Evolutionary conservation across 2,329 filamentous ascomycete genomes (phyloP).

Genomic region (Talaromyces marneffei): DNA sequence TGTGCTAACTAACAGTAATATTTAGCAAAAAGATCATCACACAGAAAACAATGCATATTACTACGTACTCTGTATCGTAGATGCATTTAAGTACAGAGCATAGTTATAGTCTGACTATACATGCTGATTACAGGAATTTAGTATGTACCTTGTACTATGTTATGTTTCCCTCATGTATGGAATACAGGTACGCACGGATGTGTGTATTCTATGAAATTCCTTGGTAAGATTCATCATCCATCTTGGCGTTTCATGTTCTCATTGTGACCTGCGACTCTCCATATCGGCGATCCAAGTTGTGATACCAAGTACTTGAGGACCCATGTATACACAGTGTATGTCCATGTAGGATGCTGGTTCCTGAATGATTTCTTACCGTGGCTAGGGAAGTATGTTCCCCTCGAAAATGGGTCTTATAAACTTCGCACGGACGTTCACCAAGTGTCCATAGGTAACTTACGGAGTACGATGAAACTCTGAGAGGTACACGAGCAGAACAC

Average conservation of each 20-base stretch:
- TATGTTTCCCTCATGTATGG: not conserved
- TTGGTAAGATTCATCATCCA: not conserved
- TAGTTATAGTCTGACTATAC: too few species aligned
- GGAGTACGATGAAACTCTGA: too few species aligned
- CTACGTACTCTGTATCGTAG: not conserved
- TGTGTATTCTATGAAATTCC: not conserved
- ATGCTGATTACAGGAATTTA: not conserved
- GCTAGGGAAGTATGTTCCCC: not conserved
- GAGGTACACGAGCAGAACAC: not conserved
- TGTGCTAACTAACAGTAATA: not conserved
- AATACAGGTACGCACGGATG: not conserved
- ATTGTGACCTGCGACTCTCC: not conserved
- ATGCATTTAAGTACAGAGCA: too few species aligned
- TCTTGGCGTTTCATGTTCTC: conserved; percentile 3
- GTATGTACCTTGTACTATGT: too few species aligned
- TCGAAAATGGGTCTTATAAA: not conserved
- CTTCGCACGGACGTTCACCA: not conserved
- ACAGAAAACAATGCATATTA: too few species aligned
- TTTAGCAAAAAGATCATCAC: not conserved
- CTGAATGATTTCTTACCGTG: not conserved
- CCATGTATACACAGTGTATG: not conserved
- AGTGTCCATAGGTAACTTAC: not conserved
- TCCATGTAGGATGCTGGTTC: not conserved
- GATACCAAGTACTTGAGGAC: not conserved
- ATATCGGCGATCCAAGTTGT: not conserved